These are phyloP conservation scores for Bretschneidera sinensis DNA, from an alignment of 345 rosid genomes.

Conservation along the genomic window DNA sequence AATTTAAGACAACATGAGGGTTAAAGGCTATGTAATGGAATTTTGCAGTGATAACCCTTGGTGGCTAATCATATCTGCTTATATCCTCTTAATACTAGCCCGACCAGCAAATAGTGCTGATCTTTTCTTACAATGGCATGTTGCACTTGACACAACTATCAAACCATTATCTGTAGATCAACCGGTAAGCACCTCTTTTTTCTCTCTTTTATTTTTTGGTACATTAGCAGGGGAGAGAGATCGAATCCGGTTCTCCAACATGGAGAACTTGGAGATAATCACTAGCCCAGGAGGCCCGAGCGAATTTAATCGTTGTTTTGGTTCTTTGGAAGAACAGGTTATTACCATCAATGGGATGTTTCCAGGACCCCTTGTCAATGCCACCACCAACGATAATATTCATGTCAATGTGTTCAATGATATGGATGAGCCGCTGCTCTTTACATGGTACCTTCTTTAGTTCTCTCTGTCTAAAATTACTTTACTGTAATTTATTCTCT, in stretches of 20 bases:
- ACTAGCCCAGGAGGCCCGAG: too few relatives aligned
- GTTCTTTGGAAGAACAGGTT: slow-evolving; percentile 23
- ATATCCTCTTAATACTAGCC: not conserved
- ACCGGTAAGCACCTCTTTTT: slow-evolving; percentile 23
- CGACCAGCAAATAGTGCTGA: slow-evolving; percentile 17
- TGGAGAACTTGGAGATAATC: too few relatives aligned
- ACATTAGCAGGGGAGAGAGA: not conserved
- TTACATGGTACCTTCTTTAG: slow-evolving; percentile 47
- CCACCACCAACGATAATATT: slow-evolving; percentile 47
- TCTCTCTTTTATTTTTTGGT: not conserved
- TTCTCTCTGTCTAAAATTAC: not conserved
- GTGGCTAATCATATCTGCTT: not conserved
- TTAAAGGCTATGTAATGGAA: not conserved
- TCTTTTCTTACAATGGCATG: slow-evolving; percentile 46
- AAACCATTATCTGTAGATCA: slow-evolving; percentile 24
- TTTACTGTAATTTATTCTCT: not conserved
- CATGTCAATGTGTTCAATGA: slow-evolving; percentile 46
- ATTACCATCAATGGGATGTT: slow-evolving; percentile 58
- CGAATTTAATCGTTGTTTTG: too few relatives aligned
- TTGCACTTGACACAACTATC: slow-evolving; percentile 21
- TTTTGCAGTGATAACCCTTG: not conserved
- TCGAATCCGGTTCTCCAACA: not conserved
- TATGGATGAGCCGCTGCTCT: slow-evolving; percentile 57
- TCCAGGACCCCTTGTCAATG: slow-evolving; percentile 62
- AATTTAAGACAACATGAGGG: too few relatives aligned